A percentile compares a stretch with the other conserved stretches of the same genome.
phyloP scores from a whole-genome alignment of 495 filamentous ascomycete genomes.

The Paragyromitra xinjiangensis region DNA sequence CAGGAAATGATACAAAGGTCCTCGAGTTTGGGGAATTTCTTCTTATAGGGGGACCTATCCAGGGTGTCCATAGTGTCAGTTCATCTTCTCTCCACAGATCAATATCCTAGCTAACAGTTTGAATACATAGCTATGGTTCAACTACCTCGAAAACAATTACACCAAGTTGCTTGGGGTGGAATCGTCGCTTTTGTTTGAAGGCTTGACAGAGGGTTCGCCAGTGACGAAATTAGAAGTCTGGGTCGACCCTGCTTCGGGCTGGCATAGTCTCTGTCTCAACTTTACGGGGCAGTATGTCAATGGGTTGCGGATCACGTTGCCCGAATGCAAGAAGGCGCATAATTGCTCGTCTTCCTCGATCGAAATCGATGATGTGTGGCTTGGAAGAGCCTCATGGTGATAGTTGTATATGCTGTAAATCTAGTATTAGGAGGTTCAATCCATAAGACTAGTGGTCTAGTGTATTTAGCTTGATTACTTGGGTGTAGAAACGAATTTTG shows the following conservation, averaged over 20 bases:
- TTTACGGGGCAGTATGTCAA: slow-evolving; percentile 5
- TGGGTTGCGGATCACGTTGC: slow-evolving; percentile 10
- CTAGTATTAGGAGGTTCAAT: no score
- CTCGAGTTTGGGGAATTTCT: no score
- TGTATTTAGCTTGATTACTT: no score
- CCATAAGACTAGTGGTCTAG: no score
- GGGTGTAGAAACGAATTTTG: no score
- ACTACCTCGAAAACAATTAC: not conserved
- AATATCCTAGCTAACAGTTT: not conserved
- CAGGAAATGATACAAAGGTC: no score
- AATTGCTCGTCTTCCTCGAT: not conserved
- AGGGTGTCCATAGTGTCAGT: no score
- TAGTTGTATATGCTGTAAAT: no score
- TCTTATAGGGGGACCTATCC: no score
- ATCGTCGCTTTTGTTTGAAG: slow-evolving; percentile 3
- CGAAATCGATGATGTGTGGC: slow-evolving; percentile 30
- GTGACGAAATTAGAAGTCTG: slow-evolving; percentile 13
- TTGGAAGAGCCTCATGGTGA: not conserved
- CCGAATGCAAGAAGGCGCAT: not conserved
- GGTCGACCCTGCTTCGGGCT: slow-evolving; percentile 1
- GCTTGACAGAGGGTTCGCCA: not conserved
- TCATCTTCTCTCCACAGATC: no score
- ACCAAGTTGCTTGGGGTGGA: not conserved
- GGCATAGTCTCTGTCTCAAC: slow-evolving; percentile 23
- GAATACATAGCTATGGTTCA: slow-evolving; percentile 5